Base-by-base conservation (phyloP, 495 filamentous ascomycete genomes). In the Echria macrotheca region DNA sequence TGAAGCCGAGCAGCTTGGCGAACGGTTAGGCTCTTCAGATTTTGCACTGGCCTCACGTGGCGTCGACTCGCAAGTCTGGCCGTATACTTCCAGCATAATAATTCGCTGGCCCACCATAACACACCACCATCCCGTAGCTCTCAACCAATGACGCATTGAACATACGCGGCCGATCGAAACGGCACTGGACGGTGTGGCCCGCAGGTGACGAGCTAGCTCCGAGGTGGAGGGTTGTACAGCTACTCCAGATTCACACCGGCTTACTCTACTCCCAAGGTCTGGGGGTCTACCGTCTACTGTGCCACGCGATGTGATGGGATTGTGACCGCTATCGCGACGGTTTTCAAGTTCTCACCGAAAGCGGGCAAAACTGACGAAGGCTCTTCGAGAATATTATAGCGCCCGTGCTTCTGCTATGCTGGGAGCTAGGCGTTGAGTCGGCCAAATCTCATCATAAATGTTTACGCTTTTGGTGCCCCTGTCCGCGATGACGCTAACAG, bases 311-410 rank as follows among this genome's bases (percentile, higher is more conserved):
- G 44, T 46, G 44, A 32, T 46, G 44, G 44, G 29, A 46, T 1
- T 46, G 28, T 22, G 44, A 46, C 36, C 19, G 25, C 24, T 17
- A 21, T 15, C 35, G n/a, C n/a, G n/a, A n/a, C n/a, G n/a, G n/a
- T n/a, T 47, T 22, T 32, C 2, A 32, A 39, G 12, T n/a, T n/a
- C 22, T 48, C 46, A 19, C 46, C 35, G 46, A 26, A 15, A 39
- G 23, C 15, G 46, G 24, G 26, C 14, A 28, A 48, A 39, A 18
- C 44, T 12, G 33, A 29, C 46, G 23, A 48, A 40, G 14, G 33
- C 23, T 25, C 35, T 26, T 48, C 46, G 11, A 48, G 46, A 18
- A 39, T 21, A 14, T 32, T 48, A 48, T 48, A 48, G 46, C 35
- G 14, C 21, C 31, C 35, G 46, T 39, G 46, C 46, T 48, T 25